phyloP scores from a whole-genome alignment of 768 basidiomycete species.

The Gymnopilus dilepis region DNA sequence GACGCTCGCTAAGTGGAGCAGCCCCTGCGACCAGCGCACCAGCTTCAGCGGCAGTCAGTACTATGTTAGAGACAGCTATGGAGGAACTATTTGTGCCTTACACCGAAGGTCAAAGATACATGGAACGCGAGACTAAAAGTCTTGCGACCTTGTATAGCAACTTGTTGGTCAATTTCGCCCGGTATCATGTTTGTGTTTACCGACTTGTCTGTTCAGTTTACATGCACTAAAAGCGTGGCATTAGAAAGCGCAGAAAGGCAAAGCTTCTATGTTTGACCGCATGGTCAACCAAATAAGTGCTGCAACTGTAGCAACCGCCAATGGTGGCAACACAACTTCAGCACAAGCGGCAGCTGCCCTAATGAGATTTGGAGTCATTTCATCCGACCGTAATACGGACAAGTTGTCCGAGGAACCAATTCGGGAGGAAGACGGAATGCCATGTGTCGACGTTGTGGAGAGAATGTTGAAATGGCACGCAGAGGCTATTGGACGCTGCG shows the following conservation, averaged over 20 bases:
- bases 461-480: constrained; percentile 98
- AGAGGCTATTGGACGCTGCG: constrained; percentile 92
- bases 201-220: neutral
- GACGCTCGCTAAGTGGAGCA: constrained; percentile 54
- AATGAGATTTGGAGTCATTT: constrained; percentile 88
- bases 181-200: constrained; percentile 79
- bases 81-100: constrained; percentile 97
- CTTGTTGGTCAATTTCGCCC: constrained; percentile 75
- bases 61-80: constrained; percentile 94
- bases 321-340: constrained; percentile 68
- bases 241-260: constrained; percentile 71
- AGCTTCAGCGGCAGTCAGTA: constrained; percentile 65
- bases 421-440: constrained; percentile 80
- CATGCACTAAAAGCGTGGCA: constrained; percentile 24
- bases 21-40: constrained; percentile 47
- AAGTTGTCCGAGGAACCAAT: constrained; percentile 69
- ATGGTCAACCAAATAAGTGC: constrained; percentile 89
- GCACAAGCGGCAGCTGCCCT: constrained; percentile 88
- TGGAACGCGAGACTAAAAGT: constrained; percentile 90
- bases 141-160: constrained; percentile 78
- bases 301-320: constrained; percentile 67
- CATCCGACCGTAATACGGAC: constrained; percentile 54
- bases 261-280: constrained; percentile 84
- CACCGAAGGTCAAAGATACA: constrained; percentile 87
- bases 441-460: constrained; percentile 80